These are phyloP conservation scores for Dissophora globulifera DNA, from an alignment of 192 early-diverging fungal genomes.

Conservation along the genomic window DNA sequence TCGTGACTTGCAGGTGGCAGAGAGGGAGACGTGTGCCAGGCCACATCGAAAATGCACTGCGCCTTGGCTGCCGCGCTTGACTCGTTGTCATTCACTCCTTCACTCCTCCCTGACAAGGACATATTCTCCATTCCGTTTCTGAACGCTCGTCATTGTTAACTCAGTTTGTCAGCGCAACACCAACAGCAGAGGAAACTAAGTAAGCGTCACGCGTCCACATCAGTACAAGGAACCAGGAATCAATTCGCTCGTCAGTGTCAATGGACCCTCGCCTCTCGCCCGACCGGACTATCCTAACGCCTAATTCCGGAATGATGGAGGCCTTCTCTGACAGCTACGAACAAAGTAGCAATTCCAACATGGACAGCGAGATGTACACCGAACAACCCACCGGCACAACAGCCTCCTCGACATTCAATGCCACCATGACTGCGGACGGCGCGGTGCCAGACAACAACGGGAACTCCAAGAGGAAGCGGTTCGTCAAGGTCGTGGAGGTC, in stretches of 20 bases:
- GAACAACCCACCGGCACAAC: constrained; percentile 22
- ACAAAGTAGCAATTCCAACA: background rate
- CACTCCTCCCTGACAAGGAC: background rate
- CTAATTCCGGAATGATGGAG: constrained; percentile 43
- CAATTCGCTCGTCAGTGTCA: background rate
- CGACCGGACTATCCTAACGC: constrained; percentile 24
- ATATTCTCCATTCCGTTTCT: constrained; percentile 24
- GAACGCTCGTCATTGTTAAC: too few relatives aligned
- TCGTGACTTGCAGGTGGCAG: too few relatives aligned
- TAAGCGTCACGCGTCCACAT: constrained; percentile 14
- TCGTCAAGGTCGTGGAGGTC: constrained; percentile 53
- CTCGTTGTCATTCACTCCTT: background rate
- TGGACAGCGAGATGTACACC: constrained; percentile 36
- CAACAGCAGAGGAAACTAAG: background rate
- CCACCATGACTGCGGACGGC: constrained; percentile 41
- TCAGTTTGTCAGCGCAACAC: too few relatives aligned
- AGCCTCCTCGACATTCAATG: constrained; percentile 41
- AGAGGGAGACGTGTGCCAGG: too few relatives aligned
- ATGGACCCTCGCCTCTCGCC: constrained; percentile 50
- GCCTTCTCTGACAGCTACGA: constrained; percentile 17
- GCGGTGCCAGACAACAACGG: constrained; percentile 16
- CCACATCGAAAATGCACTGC: constrained; percentile 9
- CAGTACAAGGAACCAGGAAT: constrained; percentile 19
- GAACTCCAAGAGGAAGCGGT: constrained; percentile 57
- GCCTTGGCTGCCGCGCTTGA: constrained; percentile 4